These are phyloP conservation scores for Leucocoprinus leucothites DNA, from an alignment of 768 basidiomycete genomes.

Conservation along the genomic window DNA sequence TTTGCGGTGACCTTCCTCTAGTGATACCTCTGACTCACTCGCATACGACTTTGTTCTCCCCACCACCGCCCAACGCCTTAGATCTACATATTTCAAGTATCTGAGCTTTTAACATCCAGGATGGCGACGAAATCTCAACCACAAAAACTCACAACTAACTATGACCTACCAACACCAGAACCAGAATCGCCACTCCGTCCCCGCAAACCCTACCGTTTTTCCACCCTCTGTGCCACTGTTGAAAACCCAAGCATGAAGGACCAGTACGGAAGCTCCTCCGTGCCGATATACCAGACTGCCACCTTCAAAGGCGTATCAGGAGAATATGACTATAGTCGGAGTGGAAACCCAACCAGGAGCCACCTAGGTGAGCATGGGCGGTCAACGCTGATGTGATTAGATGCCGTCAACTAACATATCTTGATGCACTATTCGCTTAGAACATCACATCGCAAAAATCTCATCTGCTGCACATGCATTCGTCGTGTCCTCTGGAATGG, in stretches of 20 bases:
- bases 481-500: slow-evolving; percentile 96
- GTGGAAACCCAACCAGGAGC: slow-evolving; percentile 94
- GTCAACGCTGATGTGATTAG: slow-evolving; percentile 13
- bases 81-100: neutral
- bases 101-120: neutral
- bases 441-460: slow-evolving; percentile 96
- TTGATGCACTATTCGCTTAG: slow-evolving; percentile 37
- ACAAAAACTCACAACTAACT: slow-evolving; percentile 15
- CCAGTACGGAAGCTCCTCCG: slow-evolving; percentile 90
- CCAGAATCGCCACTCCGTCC: slow-evolving; percentile 70
- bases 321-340: slow-evolving; percentile 91
- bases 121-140: slow-evolving; percentile 1
- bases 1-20: slow-evolving; percentile 2
- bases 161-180: slow-evolving; percentile 77
- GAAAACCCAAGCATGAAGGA: slow-evolving; percentile 92
- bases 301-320: slow-evolving; percentile 95
- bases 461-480: slow-evolving; percentile 90
- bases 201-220: slow-evolving; percentile 80
- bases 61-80: too few relatives aligned
- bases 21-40: neutral
- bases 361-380: slow-evolving; percentile 67
- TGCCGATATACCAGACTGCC: slow-evolving; percentile 97
- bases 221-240: slow-evolving; percentile 88
- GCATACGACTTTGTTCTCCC: neutral
- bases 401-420: neutral